Conservation (phyloP, 345 rosid species). For the Brassica incana region DNA sequence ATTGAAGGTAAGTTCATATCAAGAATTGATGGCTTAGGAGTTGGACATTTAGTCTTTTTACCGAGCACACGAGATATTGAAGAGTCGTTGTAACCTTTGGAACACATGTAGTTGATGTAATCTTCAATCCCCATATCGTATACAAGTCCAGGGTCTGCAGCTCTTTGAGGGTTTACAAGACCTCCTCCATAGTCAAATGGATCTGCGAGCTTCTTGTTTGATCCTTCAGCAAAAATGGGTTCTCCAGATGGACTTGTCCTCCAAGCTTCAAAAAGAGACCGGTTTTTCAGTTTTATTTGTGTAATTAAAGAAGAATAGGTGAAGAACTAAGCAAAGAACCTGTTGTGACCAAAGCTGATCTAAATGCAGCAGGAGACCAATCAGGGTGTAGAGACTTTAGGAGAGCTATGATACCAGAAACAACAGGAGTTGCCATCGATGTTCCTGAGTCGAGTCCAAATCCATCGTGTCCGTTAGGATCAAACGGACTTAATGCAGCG, state of each 20-base stretch:
- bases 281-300: not conserved
- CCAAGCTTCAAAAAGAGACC: conserved; percentile 26
- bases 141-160: conserved; percentile 56
- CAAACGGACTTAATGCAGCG: conserved; percentile 28
- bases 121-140: conserved; percentile 51
- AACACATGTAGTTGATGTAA: conserved; percentile 54
- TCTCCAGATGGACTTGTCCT: conserved; percentile 40
- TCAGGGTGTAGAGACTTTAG: conserved; percentile 38
- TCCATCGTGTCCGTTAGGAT: not conserved
- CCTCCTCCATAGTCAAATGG: conserved; percentile 75
- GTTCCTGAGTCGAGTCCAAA: conserved; percentile 40
- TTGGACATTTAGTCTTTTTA: conserved; percentile 24
- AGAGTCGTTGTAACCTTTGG: conserved; percentile 45
- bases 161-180: conserved; percentile 52
- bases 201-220: conserved; percentile 46
- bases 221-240: conserved; percentile 57
- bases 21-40: conserved; percentile 18
- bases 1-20: conserved; percentile 51
- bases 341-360: conserved; percentile 52
- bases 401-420: conserved; percentile 46
- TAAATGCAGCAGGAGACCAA: conserved; percentile 51
- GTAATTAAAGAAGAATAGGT: conserved; percentile 29
- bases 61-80: conserved; percentile 42
- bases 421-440: conserved; percentile 46
- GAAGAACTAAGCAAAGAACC: conserved; percentile 32